Percentiles rank a stretch among this genome's conserved stretches.
These are phyloP conservation scores for Penicillium janthinellum DNA, from an alignment of 2,329 filamentous ascomycete genomes.

Conservation along the genomic window DNA sequence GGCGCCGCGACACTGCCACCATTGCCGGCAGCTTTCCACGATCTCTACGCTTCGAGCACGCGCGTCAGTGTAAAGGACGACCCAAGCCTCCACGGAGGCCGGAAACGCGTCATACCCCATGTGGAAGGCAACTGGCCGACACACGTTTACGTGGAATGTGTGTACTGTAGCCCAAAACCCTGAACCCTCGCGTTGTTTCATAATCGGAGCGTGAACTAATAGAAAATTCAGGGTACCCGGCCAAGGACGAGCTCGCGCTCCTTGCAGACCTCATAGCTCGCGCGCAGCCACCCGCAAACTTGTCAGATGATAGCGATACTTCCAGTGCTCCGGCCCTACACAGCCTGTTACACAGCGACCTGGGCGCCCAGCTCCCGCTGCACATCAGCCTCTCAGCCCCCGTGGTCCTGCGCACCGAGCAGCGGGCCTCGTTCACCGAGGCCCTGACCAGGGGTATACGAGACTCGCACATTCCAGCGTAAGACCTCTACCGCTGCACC, in stretches of 20 bases:
- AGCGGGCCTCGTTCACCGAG: slow-evolving; percentile 68
- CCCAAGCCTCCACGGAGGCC: slow-evolving; percentile 79
- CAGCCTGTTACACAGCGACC: slow-evolving; percentile 73
- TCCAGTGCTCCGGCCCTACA: slow-evolving; percentile 53
- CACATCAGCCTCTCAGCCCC: slow-evolving; percentile 90
- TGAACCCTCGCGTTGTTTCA: neutral
- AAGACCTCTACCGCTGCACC: slow-evolving; percentile 22
- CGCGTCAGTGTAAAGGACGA: slow-evolving; percentile 79
- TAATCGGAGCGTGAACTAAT: neutral
- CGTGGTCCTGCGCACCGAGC: slow-evolving; percentile 70
- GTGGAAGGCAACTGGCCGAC: slow-evolving; percentile 88
- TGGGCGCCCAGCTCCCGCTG: slow-evolving; percentile 75
- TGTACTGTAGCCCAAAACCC: slow-evolving; percentile 35
- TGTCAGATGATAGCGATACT: neutral
- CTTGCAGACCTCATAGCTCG: slow-evolving; percentile 35
- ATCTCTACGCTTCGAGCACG: slow-evolving; percentile 83
- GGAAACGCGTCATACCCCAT: slow-evolving; percentile 80
- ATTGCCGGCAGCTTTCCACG: slow-evolving; percentile 77
- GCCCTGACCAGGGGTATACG: slow-evolving; percentile 52
- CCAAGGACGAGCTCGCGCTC: slow-evolving; percentile 35
- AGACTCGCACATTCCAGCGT: slow-evolving; percentile 48
- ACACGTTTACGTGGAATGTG: slow-evolving; percentile 92
- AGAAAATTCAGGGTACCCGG: slow-evolving; percentile 41
- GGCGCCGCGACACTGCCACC: slow-evolving; percentile 60
- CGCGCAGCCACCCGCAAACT: slow-evolving; percentile 35